Evolutionary conservation across 208 protist species (phyloP), one percentile per base, ranked within the genome.

Genomic region (Acanthamoeba healyi): DNA sequence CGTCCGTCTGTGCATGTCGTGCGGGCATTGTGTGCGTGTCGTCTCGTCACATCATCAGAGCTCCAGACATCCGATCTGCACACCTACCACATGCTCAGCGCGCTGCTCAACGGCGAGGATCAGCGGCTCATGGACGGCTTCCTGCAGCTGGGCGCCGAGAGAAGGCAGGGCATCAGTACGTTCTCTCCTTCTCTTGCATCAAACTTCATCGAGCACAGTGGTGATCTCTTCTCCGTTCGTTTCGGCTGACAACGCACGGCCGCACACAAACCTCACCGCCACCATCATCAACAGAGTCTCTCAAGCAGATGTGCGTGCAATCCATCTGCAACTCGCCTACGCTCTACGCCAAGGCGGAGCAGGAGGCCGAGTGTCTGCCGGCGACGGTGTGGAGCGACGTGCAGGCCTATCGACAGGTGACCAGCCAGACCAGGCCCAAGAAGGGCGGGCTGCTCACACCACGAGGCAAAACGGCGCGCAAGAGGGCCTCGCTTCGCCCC

Each of bases 241-340:
- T n/a, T n/a, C n/a, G n/a, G n/a, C n/a, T n/a, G n/a, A n/a, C n/a
- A n/a, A n/a, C n/a, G n/a, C n/a, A n/a, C n/a, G n/a, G n/a, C n/a
- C n/a, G n/a, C n/a, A n/a, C n/a, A n/a, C n/a, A n/a, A n/a, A n/a
- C n/a, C n/a, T n/a, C n/a, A n/a, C n/a, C n/a, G n/a, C n/a, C n/a
- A n/a, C n/a, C n/a, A n/a, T n/a, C n/a, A n/a, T n/a, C n/a, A n/a
- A 67, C 54, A 91, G 81, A 88, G 54, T 88, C 81, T 4, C 42
- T 88, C 4, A 88, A 88, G 81, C 81, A 88, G 32, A 51, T 88
- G 1, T 88, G 81, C 17, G 81, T 88, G 81, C 81, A 88, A 88
- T 24, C 54, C 5, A 88, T 88, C 26, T 88, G 81, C 42, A 40
- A 2, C 42, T 88, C 81, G 7, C n/a, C 29, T 19, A 22, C 10